These are phyloP conservation scores for Marvania coccoides DNA, from an alignment of 139 green algal genomes.

Conservation along the genomic window DNA sequence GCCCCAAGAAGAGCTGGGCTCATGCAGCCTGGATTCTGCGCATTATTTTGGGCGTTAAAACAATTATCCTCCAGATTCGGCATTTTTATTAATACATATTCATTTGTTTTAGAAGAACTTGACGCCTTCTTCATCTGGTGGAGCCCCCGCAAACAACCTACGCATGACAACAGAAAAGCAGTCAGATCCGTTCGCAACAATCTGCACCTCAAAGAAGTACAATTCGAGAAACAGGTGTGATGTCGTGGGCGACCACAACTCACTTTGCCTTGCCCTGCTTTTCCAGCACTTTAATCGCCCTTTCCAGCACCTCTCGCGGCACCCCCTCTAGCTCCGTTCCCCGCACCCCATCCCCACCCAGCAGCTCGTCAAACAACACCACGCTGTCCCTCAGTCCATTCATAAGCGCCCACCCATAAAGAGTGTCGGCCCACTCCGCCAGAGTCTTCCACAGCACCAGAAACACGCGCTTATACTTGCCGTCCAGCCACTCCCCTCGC, in stretches of 20 bases:
- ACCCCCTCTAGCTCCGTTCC: conserved; percentile 58
- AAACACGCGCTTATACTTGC: conserved; percentile 23
- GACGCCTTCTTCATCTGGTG: conserved; percentile 56
- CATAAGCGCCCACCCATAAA: conserved; percentile 35
- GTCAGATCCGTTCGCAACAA: background rate
- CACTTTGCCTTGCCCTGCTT: conserved; percentile 48
- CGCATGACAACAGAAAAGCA: background rate
- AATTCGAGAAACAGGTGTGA: background rate
- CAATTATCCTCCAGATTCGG: too few species aligned
- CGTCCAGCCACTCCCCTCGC: conserved; percentile 44
- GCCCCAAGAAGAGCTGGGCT: too few species aligned
- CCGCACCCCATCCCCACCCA: conserved; percentile 35
- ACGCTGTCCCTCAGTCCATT: conserved; percentile 50
- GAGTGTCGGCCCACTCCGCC: conserved; percentile 41
- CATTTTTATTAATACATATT: too few species aligned
- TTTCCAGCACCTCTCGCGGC: conserved; percentile 48
- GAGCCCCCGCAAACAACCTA: conserved; percentile 55
- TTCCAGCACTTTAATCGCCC: conserved; percentile 50
- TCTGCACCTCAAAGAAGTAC: background rate
- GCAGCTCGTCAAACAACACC: conserved; percentile 45
- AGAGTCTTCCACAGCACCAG: conserved; percentile 51
- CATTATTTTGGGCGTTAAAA: too few species aligned
- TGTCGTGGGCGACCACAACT: too few species aligned
- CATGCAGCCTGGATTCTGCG: too few species aligned
- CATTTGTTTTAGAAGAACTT: conserved; percentile 49